Evolutionary conservation across 768 basidiomycete species (phyloP), one percentile per base, ranked within the genome.

Genomic region (Leucogyrophana mollusca): DNA sequence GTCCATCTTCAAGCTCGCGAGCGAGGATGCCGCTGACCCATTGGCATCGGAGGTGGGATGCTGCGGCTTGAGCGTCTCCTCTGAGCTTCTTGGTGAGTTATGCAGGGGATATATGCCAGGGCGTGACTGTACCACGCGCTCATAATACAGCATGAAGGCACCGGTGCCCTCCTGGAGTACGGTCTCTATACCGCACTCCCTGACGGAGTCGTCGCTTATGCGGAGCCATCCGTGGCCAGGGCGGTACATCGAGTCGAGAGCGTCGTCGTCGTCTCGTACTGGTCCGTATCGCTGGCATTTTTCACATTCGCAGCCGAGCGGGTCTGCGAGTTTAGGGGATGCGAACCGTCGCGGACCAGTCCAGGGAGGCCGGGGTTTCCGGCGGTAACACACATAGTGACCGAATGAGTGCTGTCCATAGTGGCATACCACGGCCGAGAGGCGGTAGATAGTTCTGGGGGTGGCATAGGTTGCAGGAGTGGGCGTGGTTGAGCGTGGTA

Each of bases 91-190:
- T 37, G 69, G 73, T 52, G 71, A 65, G 52, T 45, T 62, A 51
- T 57, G 45, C 51, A 59, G 55, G 25, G 67, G 58, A 54, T 65
- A 60, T 47, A 65, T 53, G 43, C 56, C 67, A 59, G 62, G 59
- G 53, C 52, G 62, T 51, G 67, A 60, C 59, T 63, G 65, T 55
- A 68, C 64, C 23, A 85, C 72, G 36, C 83, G 78, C 72, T 99
- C 95, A 57, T 98, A 99, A 59, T 91, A 98, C 32, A 97, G 75
- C 89, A 99, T 90, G 65, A 97, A 95, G 14, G 73, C 77, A 51
- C 81, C 89, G 16, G 78, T 72, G 43, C 85, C 87, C 74, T 87
- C 87, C 59, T 74, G 69, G 43, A 90, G 65, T 59, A 91, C 90
- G 44, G 72, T 71, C 68, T 87, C 82, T 43, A 93, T 76, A 21